Evolutionary conservation across 768 basidiomycete species (phyloP).

Genomic region (Postia placenta): DNA sequence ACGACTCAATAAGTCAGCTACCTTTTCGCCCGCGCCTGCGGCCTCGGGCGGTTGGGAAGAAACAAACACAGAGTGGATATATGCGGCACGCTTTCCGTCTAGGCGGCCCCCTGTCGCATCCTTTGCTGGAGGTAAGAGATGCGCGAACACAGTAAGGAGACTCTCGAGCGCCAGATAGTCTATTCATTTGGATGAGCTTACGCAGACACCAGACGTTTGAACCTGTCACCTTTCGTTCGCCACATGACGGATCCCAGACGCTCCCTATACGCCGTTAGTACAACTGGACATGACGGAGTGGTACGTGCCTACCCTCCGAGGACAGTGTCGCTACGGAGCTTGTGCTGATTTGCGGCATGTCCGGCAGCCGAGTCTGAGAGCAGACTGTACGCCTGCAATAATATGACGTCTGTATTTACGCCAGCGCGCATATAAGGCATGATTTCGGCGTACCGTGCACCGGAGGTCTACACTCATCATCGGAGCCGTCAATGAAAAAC

Average conservation of each 20-base stretch:
- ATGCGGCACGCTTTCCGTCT: constrained; percentile 32
- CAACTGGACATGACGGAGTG: neutral
- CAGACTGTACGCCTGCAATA: constrained; percentile 43
- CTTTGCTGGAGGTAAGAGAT: constrained; percentile 42
- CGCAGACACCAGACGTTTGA: neutral
- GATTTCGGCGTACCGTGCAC: constrained; percentile 15
- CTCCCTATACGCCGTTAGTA: constrained; percentile 5
- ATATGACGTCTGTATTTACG: neutral
- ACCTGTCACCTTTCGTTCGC: constrained; percentile 39
- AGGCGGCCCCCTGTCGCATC: constrained; percentile 26
- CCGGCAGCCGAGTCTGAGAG: constrained; percentile 41
- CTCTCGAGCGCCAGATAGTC: constrained; percentile 55
- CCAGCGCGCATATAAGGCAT: constrained; percentile 5
- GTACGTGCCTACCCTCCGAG: constrained; percentile 42
- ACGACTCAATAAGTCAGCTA: constrained; percentile 36
- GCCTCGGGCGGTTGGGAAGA: constrained; percentile 25
- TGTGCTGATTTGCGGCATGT: constrained; percentile 36
- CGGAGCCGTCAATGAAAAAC: constrained; percentile 24
- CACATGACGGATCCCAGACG: constrained; percentile 43
- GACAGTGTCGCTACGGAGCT: constrained; percentile 35
- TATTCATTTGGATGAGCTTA: constrained; percentile 15
- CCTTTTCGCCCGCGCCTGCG: constrained; percentile 30
- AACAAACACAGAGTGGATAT: constrained; percentile 46
- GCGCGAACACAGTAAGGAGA: constrained; percentile 50
- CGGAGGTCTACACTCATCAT: constrained; percentile 24